Evolutionary conservation across 352 stramenopile genomes (phyloP), one percentile per base, ranked within the genome.

Genomic region (Phytophthora aleatoria): DNA sequence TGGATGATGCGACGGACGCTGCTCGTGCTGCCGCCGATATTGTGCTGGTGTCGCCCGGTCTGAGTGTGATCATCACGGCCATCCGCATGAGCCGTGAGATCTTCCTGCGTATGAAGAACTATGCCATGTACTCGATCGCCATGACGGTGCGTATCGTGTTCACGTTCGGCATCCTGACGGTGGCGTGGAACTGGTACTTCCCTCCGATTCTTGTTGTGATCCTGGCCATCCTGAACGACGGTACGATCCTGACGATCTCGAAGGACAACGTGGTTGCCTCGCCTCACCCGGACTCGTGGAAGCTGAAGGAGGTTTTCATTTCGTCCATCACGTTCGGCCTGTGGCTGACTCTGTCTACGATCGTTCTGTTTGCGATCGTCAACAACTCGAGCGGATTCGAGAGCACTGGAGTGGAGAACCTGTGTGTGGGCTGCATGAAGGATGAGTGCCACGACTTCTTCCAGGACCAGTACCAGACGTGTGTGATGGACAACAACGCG

Each of bases 91-190:
- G 71, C 38, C 80, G 90, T 57, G 77, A 94, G 57, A 97, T 97
- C 50, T 97, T 97, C 79, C 67, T 90, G 53, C 81, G 90, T 47
- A 95, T 97, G 79, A 97, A 97, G 76, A 89, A 87, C 60, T 97
- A 97, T 74, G 90, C 93, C 33, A 87, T 97, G 71, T 97, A 97
- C 78, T 85, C 88, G 44, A 92, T 97, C 24, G 91, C 89, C 39
- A 94, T 94, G 74, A 96, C 87, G 28, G 74, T 95, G 10, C 84
- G 92, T 74, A 85, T 97, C 44, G 89, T 96, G 47, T 83, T 96
- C 68, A 94, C 83, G 55, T 90, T 97, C 49, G 91, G 89, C 36
- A 86, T 92, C 16, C 55, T 97, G 57, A 93, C 90, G 31, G 94
- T 97, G 28, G 85, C 79, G 54, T 92, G 83, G 65, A 92, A 95